Evolutionary conservation across 352 stramenopile species (phyloP).

Genomic region (Thalassiosira delicatula): DNA sequence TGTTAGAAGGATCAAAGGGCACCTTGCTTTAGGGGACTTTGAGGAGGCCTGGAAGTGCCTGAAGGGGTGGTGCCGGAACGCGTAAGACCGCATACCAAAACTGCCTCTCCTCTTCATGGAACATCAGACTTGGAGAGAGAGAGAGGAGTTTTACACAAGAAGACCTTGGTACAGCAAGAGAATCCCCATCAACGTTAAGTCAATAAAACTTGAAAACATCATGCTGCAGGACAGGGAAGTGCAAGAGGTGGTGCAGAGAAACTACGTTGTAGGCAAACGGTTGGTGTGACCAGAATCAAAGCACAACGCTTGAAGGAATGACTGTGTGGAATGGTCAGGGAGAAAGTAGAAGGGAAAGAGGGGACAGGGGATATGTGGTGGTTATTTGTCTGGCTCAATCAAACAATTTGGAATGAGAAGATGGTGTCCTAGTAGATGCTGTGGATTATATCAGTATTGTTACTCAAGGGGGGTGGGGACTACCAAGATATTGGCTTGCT

Average conservation of each 20-base stretch:
- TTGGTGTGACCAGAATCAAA: constrained; percentile 1
- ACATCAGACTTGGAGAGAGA: constrained; percentile 19
- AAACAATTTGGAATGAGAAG: neutral
- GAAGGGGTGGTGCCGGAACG: constrained; percentile 33
- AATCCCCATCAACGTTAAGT: constrained; percentile 44
- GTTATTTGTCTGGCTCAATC: neutral
- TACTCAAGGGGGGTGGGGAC: neutral
- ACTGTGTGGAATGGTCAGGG: constrained; percentile 4
- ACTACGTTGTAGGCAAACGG: constrained; percentile 12
- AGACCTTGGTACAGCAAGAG: constrained; percentile 5
- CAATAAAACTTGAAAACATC: constrained; percentile 3
- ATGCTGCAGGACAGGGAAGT: constrained; percentile 16
- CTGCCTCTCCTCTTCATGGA: constrained; percentile 27
- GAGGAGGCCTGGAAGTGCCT: constrained; percentile 15
- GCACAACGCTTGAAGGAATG: constrained; percentile 31
- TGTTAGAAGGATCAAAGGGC: neutral
- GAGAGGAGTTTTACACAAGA: too few species aligned
- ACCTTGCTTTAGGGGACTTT: neutral
- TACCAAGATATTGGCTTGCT: constrained; percentile 16
- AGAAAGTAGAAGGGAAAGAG: constrained; percentile 11
- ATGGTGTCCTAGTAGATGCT: constrained; percentile 2
- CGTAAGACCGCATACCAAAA: neutral
- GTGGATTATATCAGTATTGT: neutral
- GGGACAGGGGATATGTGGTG: neutral
- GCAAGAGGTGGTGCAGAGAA: constrained; percentile 1